Conservation (phyloP, 257 asterid species). For the Solanum medicagineum region DNA sequence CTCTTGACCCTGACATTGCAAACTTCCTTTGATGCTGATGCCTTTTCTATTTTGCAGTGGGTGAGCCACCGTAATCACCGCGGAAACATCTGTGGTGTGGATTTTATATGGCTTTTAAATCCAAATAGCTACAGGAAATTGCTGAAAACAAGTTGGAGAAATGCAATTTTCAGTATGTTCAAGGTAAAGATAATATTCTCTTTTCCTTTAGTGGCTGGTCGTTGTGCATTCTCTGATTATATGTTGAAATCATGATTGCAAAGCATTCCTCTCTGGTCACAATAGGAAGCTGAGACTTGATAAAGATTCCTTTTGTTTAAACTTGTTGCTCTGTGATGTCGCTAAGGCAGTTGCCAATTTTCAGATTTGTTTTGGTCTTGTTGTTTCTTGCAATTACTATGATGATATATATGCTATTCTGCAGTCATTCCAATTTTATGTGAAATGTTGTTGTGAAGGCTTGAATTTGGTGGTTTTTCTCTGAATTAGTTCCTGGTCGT, state of each 20-base stretch:
- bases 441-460: not conserved
- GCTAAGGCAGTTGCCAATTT: not conserved
- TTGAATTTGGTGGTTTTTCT: not conserved
- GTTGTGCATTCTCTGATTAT: not conserved
- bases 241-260: not conserved
- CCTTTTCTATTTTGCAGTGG: constrained; percentile 48
- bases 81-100: constrained; percentile 96
- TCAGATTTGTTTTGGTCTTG: not conserved
- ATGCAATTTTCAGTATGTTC: constrained; percentile 92
- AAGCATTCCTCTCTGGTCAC: not conserved
- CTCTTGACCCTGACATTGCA: not conserved
- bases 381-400: not conserved
- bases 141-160: constrained; percentile 92
- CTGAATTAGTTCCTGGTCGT: not conserved
- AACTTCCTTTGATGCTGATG: constrained; percentile 8
- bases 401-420: not conserved
- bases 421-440: not conserved
- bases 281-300: not conserved
- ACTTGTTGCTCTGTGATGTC: not conserved
- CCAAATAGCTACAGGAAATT: constrained; percentile 78
- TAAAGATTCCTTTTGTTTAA: not conserved
- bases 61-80: constrained; percentile 97
- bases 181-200: constrained; percentile 37
- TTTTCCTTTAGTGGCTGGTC: not conserved
- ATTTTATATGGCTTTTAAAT: constrained; percentile 98